Conservation (phyloP, 768 basidiomycete species). For the Leccinum ochraceum region DNA sequence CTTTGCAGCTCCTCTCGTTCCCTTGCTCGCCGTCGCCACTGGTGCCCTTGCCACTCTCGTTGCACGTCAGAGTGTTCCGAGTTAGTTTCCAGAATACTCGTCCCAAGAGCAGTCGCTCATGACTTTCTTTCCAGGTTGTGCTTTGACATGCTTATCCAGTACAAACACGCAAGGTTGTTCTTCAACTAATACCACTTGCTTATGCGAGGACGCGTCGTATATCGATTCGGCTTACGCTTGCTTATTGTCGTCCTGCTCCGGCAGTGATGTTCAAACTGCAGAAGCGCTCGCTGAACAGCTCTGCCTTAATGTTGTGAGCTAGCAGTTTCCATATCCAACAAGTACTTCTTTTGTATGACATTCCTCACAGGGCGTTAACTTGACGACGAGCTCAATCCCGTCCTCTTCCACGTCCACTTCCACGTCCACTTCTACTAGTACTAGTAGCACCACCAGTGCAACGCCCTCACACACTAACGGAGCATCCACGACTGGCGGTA, state of each 20-base stretch:
- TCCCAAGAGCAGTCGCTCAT: background rate
- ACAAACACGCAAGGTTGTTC: constrained; percentile 49
- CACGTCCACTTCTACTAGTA: background rate
- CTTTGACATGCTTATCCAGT: constrained; percentile 45
- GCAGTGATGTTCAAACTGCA: constrained; percentile 47
- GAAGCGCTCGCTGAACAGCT: constrained; percentile 40
- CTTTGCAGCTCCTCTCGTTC: constrained; percentile 15
- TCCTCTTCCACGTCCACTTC: constrained; percentile 3
- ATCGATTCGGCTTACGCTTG: constrained; percentile 48
- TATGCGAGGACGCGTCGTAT: constrained; percentile 54
- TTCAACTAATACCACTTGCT: constrained; percentile 52
- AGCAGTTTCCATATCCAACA: background rate
- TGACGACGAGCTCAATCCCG: constrained; percentile 33
- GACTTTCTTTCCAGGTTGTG: constrained; percentile 45
- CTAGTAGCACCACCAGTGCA: background rate
- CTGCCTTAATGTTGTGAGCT: constrained; percentile 53
- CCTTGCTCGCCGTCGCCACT: constrained; percentile 15
- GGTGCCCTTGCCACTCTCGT: constrained; percentile 22
- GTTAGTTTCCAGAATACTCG: constrained; percentile 18
- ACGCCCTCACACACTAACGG: constrained; percentile 8
- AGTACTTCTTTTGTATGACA: background rate
- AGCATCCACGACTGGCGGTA: constrained; percentile 2
- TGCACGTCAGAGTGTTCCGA: constrained; percentile 22
- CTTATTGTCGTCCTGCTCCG: constrained; percentile 47
- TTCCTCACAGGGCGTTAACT: constrained; percentile 50